Percentiles rank a stretch among this genome's conserved stretches.
Evolutionary conservation across 139 green algal genomes (phyloP).

Genomic region (Chlamydomonas sphaeroides): DNA sequence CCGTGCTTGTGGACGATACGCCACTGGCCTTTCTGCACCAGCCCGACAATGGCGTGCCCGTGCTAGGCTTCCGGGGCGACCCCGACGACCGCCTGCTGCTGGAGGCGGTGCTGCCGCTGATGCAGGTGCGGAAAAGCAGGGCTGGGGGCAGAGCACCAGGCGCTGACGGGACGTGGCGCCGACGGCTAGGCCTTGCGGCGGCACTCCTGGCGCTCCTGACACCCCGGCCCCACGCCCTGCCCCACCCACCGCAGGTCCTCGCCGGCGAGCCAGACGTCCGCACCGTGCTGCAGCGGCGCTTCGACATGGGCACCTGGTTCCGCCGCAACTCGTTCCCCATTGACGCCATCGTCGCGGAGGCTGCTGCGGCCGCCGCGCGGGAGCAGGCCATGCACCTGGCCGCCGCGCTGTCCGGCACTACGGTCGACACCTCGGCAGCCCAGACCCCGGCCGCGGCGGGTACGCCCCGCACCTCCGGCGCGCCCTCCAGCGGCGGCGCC

Average conservation of each 20-base stretch:
- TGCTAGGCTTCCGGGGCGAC: slow-evolving; percentile 84
- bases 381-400: not conserved
- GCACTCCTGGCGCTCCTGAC: not conserved
- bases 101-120: slow-evolving; percentile 85
- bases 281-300: slow-evolving; percentile 69
- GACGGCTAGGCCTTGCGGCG: too few relatives aligned
- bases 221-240: not conserved
- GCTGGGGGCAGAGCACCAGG: too few relatives aligned
- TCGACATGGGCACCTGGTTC: slow-evolving; percentile 84
- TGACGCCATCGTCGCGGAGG: slow-evolving; percentile 28
- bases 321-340: slow-evolving; percentile 58
- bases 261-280: slow-evolving; percentile 67
- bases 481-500: not conserved
- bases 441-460: not conserved
- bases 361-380: not conserved
- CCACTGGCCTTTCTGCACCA: slow-evolving; percentile 89
- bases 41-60: slow-evolving; percentile 88
- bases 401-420: not conserved
- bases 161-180: too few relatives aligned
- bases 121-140: slow-evolving; percentile 73
- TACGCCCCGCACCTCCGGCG: not conserved
- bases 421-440: too few relatives aligned
- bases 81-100: slow-evolving; percentile 80
- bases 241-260: slow-evolving; percentile 37
- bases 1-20: slow-evolving; percentile 92